phyloP scores from a whole-genome alignment of 495 filamentous ascomycete genomes.

The Neurospora sp. region DNA sequence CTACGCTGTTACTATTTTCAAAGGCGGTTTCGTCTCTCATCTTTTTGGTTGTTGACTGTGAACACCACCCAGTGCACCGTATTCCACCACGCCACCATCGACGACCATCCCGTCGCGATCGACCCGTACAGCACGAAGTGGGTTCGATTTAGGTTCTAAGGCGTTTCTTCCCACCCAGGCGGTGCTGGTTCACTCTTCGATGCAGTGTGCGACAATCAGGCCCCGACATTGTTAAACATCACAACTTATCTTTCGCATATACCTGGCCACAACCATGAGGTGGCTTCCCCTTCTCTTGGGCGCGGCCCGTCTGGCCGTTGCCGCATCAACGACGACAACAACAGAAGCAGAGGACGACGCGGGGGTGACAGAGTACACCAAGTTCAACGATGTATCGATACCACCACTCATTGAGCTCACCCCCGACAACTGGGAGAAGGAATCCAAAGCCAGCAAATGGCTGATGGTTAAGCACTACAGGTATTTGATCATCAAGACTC shows the following conservation, averaged over 20 bases:
- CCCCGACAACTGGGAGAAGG: conserved; percentile 31
- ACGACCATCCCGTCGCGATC: background rate
- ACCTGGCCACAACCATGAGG: conserved; percentile 16
- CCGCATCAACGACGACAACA: conserved; percentile 18
- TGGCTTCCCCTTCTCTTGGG: conserved; percentile 28
- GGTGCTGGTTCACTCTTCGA: background rate
- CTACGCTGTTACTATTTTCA: background rate
- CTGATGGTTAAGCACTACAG: conserved; percentile 42
- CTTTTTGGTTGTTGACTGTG: background rate
- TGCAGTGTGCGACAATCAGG: background rate
- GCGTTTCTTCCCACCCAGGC: background rate
- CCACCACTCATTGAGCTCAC: conserved; percentile 56
- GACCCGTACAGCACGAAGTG: background rate
- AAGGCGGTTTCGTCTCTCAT: background rate
- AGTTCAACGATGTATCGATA: conserved; percentile 73
- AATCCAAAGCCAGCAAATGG: conserved; percentile 29
- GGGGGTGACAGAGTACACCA: conserved; percentile 35
- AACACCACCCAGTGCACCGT: background rate
- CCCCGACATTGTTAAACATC: conserved; percentile 1
- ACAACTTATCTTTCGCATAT: background rate
- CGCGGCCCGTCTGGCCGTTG: conserved; percentile 27
- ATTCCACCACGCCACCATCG: background rate
- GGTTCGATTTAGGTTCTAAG: background rate
- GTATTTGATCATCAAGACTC: conserved; percentile 14
- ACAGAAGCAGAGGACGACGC: conserved; percentile 25